These are phyloP conservation scores for Actinomortierella ambigua DNA, from an alignment of 371 early-diverging fungal genomes.

Conservation along the genomic window DNA sequence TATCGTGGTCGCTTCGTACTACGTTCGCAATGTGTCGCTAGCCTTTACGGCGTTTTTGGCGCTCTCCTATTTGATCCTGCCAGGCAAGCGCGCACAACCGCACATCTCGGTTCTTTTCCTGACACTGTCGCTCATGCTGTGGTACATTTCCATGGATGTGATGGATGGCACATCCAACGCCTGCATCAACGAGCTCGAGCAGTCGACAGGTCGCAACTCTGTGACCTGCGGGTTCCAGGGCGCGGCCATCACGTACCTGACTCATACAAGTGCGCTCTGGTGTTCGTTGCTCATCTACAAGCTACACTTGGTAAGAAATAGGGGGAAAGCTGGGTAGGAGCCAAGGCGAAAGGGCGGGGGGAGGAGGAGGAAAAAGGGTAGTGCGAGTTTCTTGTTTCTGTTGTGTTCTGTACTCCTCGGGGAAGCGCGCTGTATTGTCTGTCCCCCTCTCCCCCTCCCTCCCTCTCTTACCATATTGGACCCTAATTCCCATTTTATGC, in stretches of 20 bases:
- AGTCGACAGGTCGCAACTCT: constrained; percentile 45
- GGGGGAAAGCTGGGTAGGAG: too few species aligned
- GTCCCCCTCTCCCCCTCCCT: too few species aligned
- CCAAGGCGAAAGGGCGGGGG: too few species aligned
- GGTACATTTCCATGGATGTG: constrained; percentile 43
- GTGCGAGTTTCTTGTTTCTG: too few species aligned
- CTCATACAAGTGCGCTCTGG: constrained; percentile 38
- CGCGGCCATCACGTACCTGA: constrained; percentile 29
- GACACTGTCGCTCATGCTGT: constrained; percentile 42
- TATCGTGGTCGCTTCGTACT: constrained; percentile 16
- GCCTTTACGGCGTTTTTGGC: constrained; percentile 43
- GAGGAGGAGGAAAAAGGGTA: too few species aligned
- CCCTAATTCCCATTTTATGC: too few species aligned
- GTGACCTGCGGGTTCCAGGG: constrained; percentile 49
- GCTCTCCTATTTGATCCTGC: constrained; percentile 50
- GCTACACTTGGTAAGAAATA: constrained; percentile 32
- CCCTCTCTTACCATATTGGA: too few species aligned
- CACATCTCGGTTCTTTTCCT: constrained; percentile 56
- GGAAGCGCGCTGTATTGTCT: too few species aligned
- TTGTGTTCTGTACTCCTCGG: too few species aligned
- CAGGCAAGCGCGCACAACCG: constrained; percentile 52
- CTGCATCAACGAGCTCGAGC: constrained; percentile 30
- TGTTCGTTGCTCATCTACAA: constrained; percentile 41
- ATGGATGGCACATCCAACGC: constrained; percentile 39
- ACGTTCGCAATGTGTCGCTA: constrained; percentile 42